Conservation (phyloP, 371 early-diverging fungal species). For the Dichotomocladium elegans region DNA sequence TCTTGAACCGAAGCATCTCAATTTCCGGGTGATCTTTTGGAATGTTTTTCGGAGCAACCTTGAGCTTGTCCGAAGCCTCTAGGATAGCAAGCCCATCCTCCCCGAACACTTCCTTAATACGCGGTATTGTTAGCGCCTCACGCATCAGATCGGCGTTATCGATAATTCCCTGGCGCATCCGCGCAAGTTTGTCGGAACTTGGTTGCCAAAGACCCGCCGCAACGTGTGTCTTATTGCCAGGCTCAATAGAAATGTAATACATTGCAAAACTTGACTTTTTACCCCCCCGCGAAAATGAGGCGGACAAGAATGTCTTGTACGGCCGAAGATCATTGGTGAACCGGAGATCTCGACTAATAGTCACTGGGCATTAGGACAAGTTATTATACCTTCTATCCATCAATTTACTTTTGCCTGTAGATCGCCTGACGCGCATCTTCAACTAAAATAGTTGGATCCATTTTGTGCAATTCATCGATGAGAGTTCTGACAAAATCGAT, state of each 20-base stretch:
- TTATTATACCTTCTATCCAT: not conserved
- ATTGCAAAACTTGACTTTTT: constrained; percentile 47
- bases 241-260: constrained; percentile 40
- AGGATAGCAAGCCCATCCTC: constrained; percentile 35
- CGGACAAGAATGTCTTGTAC: constrained; percentile 46
- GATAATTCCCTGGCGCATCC: constrained; percentile 41
- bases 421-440: constrained; percentile 48
- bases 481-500: constrained; percentile 47
- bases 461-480: constrained; percentile 34
- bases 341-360: constrained; percentile 48
- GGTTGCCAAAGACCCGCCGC: constrained; percentile 53
- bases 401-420: constrained; percentile 43
- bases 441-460: constrained; percentile 42
- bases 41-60: constrained; percentile 41
- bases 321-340: constrained; percentile 57
- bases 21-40: constrained; percentile 52
- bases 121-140: constrained; percentile 40
- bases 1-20: constrained; percentile 42
- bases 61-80: constrained; percentile 25
- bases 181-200: constrained; percentile 15
- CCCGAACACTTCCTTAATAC: constrained; percentile 42
- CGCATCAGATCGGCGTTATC: constrained; percentile 36
- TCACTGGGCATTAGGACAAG: too few species aligned
- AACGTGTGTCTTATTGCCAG: constrained; percentile 32
- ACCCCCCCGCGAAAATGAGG: constrained; percentile 47